Base-by-base conservation (phyloP, 2,329 filamentous ascomycete species). In the Tolypocladium amazonense region DNA sequence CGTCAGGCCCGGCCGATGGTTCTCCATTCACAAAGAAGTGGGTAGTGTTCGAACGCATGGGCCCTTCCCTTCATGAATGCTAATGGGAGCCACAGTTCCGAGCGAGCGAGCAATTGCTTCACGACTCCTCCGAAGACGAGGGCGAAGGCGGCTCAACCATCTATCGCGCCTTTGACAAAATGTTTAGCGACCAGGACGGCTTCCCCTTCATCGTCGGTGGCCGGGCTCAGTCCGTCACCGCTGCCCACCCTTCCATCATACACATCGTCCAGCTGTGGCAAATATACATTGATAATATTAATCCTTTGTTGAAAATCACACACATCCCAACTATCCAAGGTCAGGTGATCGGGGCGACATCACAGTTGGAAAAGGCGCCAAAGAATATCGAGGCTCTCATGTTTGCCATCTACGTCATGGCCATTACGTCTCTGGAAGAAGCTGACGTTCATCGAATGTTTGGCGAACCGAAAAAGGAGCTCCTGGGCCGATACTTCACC, bases 241-340 rank as follows among this genome's bases (percentile, higher is more conserved):
- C 75, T 56, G 70, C 75, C 20, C 82, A 85, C 62, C 84, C 84
- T 12, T 69, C 79, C 1, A 74, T 80, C 30, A 79, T 85, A 25
- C 82, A 85, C 60, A 85, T 86, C 58, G 81, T 87, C 61, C 79
- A 83, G 64, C 75, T 87, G 23, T 90, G 87, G 87, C 86, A 89
- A 70, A 78, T 83, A 20, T 90, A 88, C 67, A 78, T 89, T 50
- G 81, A 85, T 63, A 88, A 88, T 65, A 82, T 89, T 64, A 85
- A 89, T 64, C 85, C 87, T 0, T 69, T 90, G 7, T 76, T 88
- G 55, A 89, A 88, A 66, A 77, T 89, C 59, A 86, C 84, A 0
- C 87, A 90, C 66, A 81, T 83, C 0, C 85, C 86, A 0, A 88
- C 81, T 1, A 73, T 89, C 1, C 86, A 89, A 67, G 75, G 74